phyloP scores from a whole-genome alignment of 371 early-diverging fungal species.

The Mortierella sp. region DNA sequence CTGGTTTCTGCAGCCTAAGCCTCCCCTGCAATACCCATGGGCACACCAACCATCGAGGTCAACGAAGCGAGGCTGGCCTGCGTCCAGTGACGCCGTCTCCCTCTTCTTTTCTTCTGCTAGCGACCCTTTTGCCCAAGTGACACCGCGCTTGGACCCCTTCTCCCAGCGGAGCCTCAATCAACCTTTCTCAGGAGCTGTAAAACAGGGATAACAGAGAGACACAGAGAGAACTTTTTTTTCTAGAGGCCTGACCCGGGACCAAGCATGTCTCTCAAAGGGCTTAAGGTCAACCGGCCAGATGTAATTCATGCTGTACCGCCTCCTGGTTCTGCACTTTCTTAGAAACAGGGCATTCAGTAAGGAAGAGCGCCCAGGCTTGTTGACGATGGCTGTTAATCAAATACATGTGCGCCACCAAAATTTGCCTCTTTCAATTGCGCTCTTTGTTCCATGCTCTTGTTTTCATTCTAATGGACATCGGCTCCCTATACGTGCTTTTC shows the following conservation, averaged over 20 bases:
- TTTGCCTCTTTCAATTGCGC: too few species aligned
- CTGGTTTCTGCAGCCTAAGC: not conserved
- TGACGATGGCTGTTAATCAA: too few species aligned
- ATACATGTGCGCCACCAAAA: too few species aligned
- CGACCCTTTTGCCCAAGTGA: not conserved
- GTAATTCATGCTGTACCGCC: not conserved
- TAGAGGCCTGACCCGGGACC: constrained; percentile 2
- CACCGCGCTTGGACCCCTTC: constrained; percentile 9
- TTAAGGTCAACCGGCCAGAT: not conserved
- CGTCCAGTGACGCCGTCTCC: not conserved
- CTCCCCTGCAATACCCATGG: not conserved
- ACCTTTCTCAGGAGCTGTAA: not conserved
- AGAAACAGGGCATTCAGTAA: too few species aligned
- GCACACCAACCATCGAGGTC: not conserved
- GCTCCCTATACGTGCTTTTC: too few species aligned
- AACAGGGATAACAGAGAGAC: too few species aligned
- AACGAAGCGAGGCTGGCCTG: not conserved
- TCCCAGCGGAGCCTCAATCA: constrained; percentile 10
- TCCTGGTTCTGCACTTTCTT: too few species aligned
- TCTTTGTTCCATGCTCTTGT: too few species aligned
- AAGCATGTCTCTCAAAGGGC: not conserved
- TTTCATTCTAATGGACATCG: too few species aligned
- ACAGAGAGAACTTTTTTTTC: not conserved
- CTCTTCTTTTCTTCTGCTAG: not conserved
- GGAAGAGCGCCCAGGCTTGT: too few species aligned